These are phyloP conservation scores for Fusarium longipes DNA, from an alignment of 2,329 filamentous ascomycete species.

Conservation along the genomic window DNA sequence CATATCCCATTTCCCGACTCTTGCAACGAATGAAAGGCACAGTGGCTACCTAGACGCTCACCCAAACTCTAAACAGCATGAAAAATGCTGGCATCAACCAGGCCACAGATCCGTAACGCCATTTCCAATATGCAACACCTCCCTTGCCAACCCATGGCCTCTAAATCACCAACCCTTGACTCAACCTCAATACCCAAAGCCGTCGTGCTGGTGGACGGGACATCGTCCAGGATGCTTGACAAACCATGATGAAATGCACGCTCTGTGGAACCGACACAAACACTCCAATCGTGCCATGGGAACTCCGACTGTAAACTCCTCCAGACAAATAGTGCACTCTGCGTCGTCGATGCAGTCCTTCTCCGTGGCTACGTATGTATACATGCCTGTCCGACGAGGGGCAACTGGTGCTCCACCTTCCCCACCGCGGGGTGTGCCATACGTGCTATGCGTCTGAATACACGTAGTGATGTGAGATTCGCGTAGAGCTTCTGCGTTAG, in stretches of 20 bases:
- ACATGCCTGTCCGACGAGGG: constrained; percentile 68
- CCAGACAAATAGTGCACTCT: constrained; percentile 75
- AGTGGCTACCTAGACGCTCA: constrained; percentile 26
- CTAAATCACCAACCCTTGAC: constrained; percentile 7
- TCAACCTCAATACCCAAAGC: constrained; percentile 61
- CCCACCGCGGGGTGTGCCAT: constrained; percentile 52
- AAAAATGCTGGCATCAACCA: constrained; percentile 28
- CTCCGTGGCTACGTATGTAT: constrained; percentile 72
- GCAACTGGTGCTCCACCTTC: constrained; percentile 47
- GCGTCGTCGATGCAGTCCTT: constrained; percentile 76
- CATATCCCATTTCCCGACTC: constrained; percentile 15
- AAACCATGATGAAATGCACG: constrained; percentile 73
- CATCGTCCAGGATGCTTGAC: constrained; percentile 70
- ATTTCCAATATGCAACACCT: constrained; percentile 37
- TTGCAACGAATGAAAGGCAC: constrained; percentile 29
- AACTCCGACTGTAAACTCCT: constrained; percentile 71
- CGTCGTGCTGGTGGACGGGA: constrained; percentile 73
- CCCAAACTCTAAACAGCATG: constrained; percentile 33
- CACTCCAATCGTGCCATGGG: constrained; percentile 75
- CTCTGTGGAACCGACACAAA: constrained; percentile 71
- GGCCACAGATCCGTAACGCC: constrained; percentile 30
- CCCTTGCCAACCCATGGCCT: not conserved
- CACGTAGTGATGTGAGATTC: constrained; percentile 70
- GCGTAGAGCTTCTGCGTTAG: constrained; percentile 65
- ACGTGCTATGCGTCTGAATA: constrained; percentile 66